Base-by-base conservation (phyloP, 306 rosid species). In the Hylodesmum podocarpum region DNA sequence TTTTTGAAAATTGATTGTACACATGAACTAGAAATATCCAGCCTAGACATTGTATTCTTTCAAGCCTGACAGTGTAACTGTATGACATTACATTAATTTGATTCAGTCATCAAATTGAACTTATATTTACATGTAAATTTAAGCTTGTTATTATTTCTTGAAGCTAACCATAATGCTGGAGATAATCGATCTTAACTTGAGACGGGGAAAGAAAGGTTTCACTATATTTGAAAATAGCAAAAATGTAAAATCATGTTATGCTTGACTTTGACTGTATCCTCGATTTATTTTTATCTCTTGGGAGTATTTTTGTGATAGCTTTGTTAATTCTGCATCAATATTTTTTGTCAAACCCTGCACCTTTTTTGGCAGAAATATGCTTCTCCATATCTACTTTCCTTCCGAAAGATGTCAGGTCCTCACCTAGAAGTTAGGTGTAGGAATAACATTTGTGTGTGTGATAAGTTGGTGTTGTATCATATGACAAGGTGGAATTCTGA, bases 61-160 rank as follows among this genome's bases (percentile, higher is more conserved):
- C 28, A 24, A 15, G 31, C 44, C 27, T 78, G 63, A 21, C 31
- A 31, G 3, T 22, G 15, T n/a, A 43, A 57, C 65, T 65, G 5
- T 39, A 16, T 55, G 15, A 53, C 37, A 34, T 54, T 10, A 54
- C 50, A 51, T 27, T 43, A 53, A 39, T 63, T 53, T 70, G 69
- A 54, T 55, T 70, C 29, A 16, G 18, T 57, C 54, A 46, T 65
- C 71, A 63, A 73, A 79, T 18, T 51, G n/a, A 34, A 34, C 40
- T 24, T 27, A 25, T 33, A n/a, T 8, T 29, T 28, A 12, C 10
- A 1, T 46, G 18, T 62, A 11, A 33, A 5, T 27, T 44, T n/a
- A 13, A 18, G 11, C 4, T 1, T 16, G 58, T 15, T 27, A 15
- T 49, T 57, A 19, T 66, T 25, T 19, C 77, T 61, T 58, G 37